phyloP scores from a whole-genome alignment of 202 grass and related monocot species.

The Saccharum hybrid region DNA sequence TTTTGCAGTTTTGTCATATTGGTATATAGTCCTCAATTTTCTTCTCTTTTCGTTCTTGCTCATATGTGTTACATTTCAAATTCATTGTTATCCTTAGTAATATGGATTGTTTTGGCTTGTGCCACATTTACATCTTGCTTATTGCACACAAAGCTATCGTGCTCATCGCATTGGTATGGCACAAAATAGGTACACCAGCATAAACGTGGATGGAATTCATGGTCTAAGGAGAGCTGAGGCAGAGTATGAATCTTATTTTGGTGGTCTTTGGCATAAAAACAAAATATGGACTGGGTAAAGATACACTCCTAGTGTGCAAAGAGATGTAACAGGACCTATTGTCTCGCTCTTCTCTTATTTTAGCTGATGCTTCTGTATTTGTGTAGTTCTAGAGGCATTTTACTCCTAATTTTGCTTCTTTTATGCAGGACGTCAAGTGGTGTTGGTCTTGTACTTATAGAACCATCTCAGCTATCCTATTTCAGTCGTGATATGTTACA shows the following conservation, averaged over 20 bases:
- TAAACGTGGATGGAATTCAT: conserved; percentile 52
- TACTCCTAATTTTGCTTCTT: conserved; percentile 30
- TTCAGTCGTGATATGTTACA: conserved; percentile 55
- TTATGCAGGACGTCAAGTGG: conserved; percentile 50
- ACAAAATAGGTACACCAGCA: conserved; percentile 55
- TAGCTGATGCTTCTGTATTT: conserved; percentile 6
- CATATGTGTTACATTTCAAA: neutral
- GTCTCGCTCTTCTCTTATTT: conserved; percentile 16
- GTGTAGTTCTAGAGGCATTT: neutral
- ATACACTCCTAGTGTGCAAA: conserved; percentile 34
- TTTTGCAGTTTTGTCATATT: conserved; percentile 17
- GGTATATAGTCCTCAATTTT: neutral
- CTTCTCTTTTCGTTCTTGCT: neutral
- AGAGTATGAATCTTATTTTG: conserved; percentile 70
- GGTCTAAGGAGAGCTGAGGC: conserved; percentile 53
- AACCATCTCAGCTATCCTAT: conserved; percentile 55
- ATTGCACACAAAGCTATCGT: conserved; percentile 7
- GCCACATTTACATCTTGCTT: conserved; percentile 17
- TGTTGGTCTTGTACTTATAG: conserved; percentile 62
- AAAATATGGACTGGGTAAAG: conserved; percentile 69
- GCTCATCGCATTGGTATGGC: conserved; percentile 32
- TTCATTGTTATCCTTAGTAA: neutral
- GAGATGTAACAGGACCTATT: neutral
- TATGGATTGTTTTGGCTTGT: conserved; percentile 12
- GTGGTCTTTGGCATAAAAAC: conserved; percentile 61